Conservation (phyloP, 1,284 basidiomycete genomes). For the Fistulina hepatica region DNA sequence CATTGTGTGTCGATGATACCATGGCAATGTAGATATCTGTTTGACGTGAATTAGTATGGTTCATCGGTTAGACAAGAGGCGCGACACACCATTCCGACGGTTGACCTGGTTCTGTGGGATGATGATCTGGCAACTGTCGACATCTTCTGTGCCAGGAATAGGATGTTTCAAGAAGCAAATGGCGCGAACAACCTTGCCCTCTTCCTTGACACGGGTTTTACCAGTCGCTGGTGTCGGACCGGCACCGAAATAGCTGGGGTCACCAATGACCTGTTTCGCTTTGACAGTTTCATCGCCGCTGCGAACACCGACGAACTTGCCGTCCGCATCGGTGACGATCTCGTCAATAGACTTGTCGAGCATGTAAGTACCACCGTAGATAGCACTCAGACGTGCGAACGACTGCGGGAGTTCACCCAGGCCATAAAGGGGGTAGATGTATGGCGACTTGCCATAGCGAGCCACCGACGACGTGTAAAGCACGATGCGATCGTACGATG, state of each 20-base stretch:
- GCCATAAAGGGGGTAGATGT: constrained; percentile 99
- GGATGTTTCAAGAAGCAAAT: constrained; percentile 99
- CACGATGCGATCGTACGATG: constrained; percentile 90
- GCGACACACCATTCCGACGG: constrained; percentile 77
- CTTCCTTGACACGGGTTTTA: constrained; percentile 82
- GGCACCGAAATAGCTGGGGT: constrained; percentile 94
- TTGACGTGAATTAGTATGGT: constrained; percentile 7
- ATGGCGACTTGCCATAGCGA: constrained; percentile 98
- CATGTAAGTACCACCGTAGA: constrained; percentile 99
- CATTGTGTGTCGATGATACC: constrained; percentile 95
- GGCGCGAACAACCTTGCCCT: constrained; percentile 90
- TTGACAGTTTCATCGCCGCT: constrained; percentile 89
- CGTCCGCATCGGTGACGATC: constrained; percentile 78
- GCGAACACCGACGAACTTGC: constrained; percentile 90
- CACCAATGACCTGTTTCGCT: constrained; percentile 96
- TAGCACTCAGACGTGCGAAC: constrained; percentile 95
- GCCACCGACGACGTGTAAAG: constrained; percentile 99
- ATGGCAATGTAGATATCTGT: constrained; percentile 98
- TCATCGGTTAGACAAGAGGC: constrained; percentile 6
- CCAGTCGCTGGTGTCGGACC: constrained; percentile 53
- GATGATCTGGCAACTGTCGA: constrained; percentile 94
- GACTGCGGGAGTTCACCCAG: constrained; percentile 98
- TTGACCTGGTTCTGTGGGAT: constrained; percentile 98
- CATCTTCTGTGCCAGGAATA: constrained; percentile 93
- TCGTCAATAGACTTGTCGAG: constrained; percentile 92